Base-by-base conservation (phyloP, 2,329 filamentous ascomycete species). In the Sclerotinia borealis region DNA sequence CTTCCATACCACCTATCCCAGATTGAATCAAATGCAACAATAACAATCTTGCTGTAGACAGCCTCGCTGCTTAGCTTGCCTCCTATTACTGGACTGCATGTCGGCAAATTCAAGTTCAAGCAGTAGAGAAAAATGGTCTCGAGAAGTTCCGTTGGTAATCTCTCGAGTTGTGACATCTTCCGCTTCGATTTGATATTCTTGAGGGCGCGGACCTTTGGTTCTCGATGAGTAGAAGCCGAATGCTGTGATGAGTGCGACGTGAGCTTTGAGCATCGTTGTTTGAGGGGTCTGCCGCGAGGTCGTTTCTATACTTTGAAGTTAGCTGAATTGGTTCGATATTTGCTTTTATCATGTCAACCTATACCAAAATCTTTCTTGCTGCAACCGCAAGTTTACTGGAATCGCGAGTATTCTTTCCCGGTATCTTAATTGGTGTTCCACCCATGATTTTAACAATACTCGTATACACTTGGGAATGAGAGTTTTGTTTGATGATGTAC, bases 91-190 rank as follows among this genome's bases (percentile, higher is more conserved):
- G 71, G 72, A 61, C 72, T 74, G 19, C 71, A 63, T 52, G 64
- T 65, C 22, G 73, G 70, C 36, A 75, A 63, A 45, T 67, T 65
- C 22, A 72, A 45, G 56, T 74, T 74, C 64, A 72, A 50, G 41
- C 67, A 68, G 49, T 66, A 66, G 17, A 73, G 63, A 54, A 71
- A 74, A 34, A 75, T 68, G 10, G 58, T 66, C 58, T 72, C 68
- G 2, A 75, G 61, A 8, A 75, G 54, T 60, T 75, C 73, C 0
- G 64, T 67, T 3, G 73, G 73, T 8, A 74, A 66, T 36, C 63
- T 71, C 59, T 75, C 73, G 4, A 75, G 65, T 9, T 27, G 37
- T 2, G 71, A 70, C 69, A 72, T 73, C 51, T 70, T 71, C 8
- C 64, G 64, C 36, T 52, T 69, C 36, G 71, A 70, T 50, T 73